A percentile compares a stretch with the other conserved stretches of the same genome.
phyloP scores from a whole-genome alignment of 305 asterid genomes.

The Ilex paraguariensis region DNA sequence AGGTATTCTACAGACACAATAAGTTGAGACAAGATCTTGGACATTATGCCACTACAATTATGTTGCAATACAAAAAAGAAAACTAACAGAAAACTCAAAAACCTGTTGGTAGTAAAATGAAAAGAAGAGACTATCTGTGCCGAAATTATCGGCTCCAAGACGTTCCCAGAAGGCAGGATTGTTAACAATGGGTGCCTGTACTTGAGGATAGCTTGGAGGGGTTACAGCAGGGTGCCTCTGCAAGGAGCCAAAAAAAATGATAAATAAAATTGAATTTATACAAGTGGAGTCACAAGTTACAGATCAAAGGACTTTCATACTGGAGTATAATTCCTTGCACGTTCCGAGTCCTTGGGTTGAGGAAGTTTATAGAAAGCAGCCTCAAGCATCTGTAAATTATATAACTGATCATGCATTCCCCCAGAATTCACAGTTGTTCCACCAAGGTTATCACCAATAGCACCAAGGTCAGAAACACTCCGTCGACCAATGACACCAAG shows the following conservation, averaged over 20 bases:
- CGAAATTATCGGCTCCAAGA: constrained; percentile 89
- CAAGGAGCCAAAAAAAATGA: constrained; percentile 15
- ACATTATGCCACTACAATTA: constrained; percentile 3
- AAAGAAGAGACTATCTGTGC: constrained; percentile 85
- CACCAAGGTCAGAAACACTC: constrained; percentile 92
- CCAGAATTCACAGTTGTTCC: constrained; percentile 63
- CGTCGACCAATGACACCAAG: constrained; percentile 96
- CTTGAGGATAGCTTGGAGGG: constrained; percentile 95
- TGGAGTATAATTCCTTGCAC: constrained; percentile 81
- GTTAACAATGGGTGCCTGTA: constrained; percentile 90
- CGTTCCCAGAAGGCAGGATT: constrained; percentile 99
- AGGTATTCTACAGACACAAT: constrained; percentile 67
- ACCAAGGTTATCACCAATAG: constrained; percentile 83
- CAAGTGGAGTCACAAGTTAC: constrained; percentile 7
- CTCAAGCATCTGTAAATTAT: constrained; percentile 93
- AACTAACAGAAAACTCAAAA: not conserved
- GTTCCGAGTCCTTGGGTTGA: constrained; percentile 97
- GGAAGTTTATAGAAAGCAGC: constrained; percentile 86
- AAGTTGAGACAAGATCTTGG: constrained; percentile 19
- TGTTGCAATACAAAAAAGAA: not conserved
- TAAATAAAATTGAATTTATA: not conserved
- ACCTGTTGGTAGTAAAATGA: constrained; percentile 99
- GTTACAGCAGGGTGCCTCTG: constrained; percentile 89
- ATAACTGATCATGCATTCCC: constrained; percentile 76
- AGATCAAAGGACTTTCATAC: constrained; percentile 35